Evolutionary conservation across 148 eudicot genomes (phyloP).

Genomic region (Heliosperma pusillum): DNA sequence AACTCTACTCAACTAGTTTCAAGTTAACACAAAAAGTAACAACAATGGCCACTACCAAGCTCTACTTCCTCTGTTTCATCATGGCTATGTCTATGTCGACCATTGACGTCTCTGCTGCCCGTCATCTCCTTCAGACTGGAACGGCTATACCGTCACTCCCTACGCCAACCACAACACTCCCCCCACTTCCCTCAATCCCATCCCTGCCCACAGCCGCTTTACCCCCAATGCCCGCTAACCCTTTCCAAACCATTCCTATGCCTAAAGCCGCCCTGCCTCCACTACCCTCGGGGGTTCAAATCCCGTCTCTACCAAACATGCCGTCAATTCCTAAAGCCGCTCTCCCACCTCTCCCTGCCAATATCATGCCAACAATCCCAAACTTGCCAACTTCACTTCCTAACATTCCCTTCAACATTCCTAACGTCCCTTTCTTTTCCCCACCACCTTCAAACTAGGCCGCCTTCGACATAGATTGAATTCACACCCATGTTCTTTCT

Average conservation of each 20-base stretch:
- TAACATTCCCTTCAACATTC: slow-evolving; percentile 14
- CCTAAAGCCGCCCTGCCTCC: slow-evolving; percentile 19
- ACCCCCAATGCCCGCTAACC: slow-evolving; percentile 28
- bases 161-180: slow-evolving; percentile 5
- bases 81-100: slow-evolving; percentile 27
- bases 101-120: slow-evolving; percentile 27
- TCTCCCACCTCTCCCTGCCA: slow-evolving; percentile 12
- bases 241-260: slow-evolving; percentile 17
- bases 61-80: slow-evolving; percentile 14
- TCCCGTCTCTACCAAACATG: slow-evolving; percentile 13
- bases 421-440: slow-evolving; percentile 14
- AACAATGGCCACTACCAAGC: slow-evolving; percentile 18
- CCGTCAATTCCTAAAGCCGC: slow-evolving; percentile 12
- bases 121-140: slow-evolving; percentile 27
- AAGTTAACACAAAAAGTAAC: no score
- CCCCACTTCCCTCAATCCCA: slow-evolving; percentile 26
- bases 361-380: not conserved
- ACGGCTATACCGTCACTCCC: no score
- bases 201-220: slow-evolving; percentile 20
- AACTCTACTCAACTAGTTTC: no score
- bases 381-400: slow-evolving; percentile 16
- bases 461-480: not conserved
- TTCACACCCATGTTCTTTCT: no score
- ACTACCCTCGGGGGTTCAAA: slow-evolving; percentile 22
- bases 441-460: slow-evolving; percentile 29